Evolutionary conservation across 2,329 filamentous ascomycete genomes (phyloP), one percentile per base, ranked within the genome.

Genomic region (Fusarium chaquense): DNA sequence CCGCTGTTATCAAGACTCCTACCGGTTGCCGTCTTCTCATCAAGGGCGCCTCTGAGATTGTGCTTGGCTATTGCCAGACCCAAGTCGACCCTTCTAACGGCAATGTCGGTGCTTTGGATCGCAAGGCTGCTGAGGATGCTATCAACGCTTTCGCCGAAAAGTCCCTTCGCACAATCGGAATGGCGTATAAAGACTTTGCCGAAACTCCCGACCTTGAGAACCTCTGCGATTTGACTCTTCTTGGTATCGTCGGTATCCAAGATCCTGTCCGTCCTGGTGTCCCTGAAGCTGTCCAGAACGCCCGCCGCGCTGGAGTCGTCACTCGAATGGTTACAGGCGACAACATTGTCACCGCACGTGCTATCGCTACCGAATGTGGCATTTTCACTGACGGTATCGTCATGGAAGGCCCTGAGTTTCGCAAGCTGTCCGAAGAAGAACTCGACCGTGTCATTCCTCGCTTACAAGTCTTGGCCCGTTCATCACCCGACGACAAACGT

Each of bases 311-410:
- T 6, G 92, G 92, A 62, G 92, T 95, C 6, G 87, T 91, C 62
- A 91, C 94, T 12, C 91, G 92, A 72, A 95, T 95, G 92, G 92
- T 95, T 2, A 95, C 92, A 3, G 92, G 92, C 67, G 92, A 95
- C 80, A 94, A 95, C 80, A 88, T 91, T 68, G 81, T 92, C 61
- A 95, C 92, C 7, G 92, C 92, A 1, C 87, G 91, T 76, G 91
- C 92, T 20, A 95, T 95, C 73, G 92, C 92, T 9, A 86, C 85
- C 66, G 92, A 94, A 71, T 94, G 92, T 75, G 91, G 92, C 32
- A 94, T 95, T 63, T 85, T 92, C 58, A 88, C 84, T 3, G 86
- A 89, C 68, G 91, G 90, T 35, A 76, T 93, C 51, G 88, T 93
- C 33, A 91, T 95, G 85, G 92, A 94, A 78, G 92, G 92, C 0